Evolutionary conservation across 192 early-diverging fungal genomes (phyloP).

Genomic region (Phycomyces blakesleeanus): DNA sequence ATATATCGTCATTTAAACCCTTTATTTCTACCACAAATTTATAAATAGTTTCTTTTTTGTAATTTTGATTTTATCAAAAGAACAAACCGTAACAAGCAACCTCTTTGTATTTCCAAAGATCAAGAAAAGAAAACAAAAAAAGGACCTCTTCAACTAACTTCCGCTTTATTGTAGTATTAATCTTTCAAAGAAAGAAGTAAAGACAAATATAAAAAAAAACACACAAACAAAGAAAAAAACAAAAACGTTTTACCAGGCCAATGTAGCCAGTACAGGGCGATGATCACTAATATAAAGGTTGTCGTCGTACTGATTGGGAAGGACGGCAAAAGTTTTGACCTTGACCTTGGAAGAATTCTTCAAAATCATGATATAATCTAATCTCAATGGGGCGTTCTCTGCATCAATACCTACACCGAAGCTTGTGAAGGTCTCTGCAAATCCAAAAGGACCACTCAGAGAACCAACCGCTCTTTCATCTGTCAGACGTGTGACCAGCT

Average conservation of each 20-base stretch:
- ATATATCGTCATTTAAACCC: too few relatives aligned
- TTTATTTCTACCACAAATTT: too few relatives aligned
- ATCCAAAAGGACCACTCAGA: slow-evolving; percentile 33
- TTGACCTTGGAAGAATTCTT: slow-evolving; percentile 1
- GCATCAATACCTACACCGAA: slow-evolving; percentile 21
- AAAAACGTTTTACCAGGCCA: slow-evolving; percentile 28
- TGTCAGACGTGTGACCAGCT: slow-evolving; percentile 19
- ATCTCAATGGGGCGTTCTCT: slow-evolving; percentile 7
- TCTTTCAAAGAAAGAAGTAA: too few relatives aligned
- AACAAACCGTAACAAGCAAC: too few relatives aligned
- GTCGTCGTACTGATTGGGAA: slow-evolving; percentile 35
- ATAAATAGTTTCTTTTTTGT: too few relatives aligned
- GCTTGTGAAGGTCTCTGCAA: slow-evolving; percentile 33
- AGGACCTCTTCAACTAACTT: too few relatives aligned
- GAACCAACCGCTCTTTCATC: background rate
- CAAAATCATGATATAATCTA: slow-evolving; percentile 33
- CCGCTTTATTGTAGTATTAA: too few relatives aligned
- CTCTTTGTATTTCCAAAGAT: too few relatives aligned
- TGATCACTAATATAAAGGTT: slow-evolving; percentile 37
- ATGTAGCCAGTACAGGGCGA: slow-evolving; percentile 33
- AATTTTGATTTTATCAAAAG: too few relatives aligned
- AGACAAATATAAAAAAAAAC: too few relatives aligned
- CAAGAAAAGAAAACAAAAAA: too few relatives aligned
- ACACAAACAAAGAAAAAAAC: too few relatives aligned
- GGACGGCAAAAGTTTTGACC: slow-evolving; percentile 17